Conservation (phyloP, 352 stramenopile genomes). For the Phytopythium chamaehyphon region DNA sequence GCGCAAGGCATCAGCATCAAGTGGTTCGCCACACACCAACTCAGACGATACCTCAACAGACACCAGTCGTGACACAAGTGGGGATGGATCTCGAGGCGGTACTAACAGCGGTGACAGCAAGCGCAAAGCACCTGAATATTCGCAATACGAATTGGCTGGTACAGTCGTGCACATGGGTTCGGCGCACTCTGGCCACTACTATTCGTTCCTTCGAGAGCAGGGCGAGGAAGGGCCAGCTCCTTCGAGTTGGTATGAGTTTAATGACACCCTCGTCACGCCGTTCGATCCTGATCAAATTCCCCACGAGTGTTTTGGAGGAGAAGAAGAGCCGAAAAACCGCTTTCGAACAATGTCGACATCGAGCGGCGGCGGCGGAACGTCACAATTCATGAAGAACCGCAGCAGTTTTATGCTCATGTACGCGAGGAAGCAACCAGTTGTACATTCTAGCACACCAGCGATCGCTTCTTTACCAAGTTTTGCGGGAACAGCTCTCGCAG, state of each 20-base stretch:
- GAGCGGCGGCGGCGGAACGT: slow-evolving; percentile 11
- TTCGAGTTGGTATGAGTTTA: slow-evolving; percentile 81
- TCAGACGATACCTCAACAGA: slow-evolving; percentile 5
- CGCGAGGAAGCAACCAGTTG: slow-evolving; percentile 41
- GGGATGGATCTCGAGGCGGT: not conserved
- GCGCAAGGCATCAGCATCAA: slow-evolving; percentile 25
- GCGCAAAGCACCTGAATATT: slow-evolving; percentile 70
- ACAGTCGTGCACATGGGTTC: slow-evolving; percentile 88
- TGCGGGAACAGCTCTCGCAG: slow-evolving; percentile 19
- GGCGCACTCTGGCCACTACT: slow-evolving; percentile 88
- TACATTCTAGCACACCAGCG: slow-evolving; percentile 16
- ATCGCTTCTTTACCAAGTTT: slow-evolving; percentile 8
- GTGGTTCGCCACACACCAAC: slow-evolving; percentile 8
- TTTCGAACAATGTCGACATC: slow-evolving; percentile 13
- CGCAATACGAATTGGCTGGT: slow-evolving; percentile 80
- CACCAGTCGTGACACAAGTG: slow-evolving; percentile 6
- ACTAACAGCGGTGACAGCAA: slow-evolving; percentile 12
- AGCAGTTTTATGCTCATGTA: slow-evolving; percentile 90
- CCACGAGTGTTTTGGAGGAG: slow-evolving; percentile 67
- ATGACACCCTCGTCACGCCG: slow-evolving; percentile 77
- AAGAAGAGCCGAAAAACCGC: slow-evolving; percentile 28
- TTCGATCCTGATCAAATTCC: slow-evolving; percentile 71
- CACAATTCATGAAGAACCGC: slow-evolving; percentile 65
- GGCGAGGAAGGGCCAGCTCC: slow-evolving; percentile 15
- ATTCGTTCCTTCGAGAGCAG: slow-evolving; percentile 81